Base-by-base conservation (phyloP, 345 rosid genomes). In the Crucihimalaya himalaica region DNA sequence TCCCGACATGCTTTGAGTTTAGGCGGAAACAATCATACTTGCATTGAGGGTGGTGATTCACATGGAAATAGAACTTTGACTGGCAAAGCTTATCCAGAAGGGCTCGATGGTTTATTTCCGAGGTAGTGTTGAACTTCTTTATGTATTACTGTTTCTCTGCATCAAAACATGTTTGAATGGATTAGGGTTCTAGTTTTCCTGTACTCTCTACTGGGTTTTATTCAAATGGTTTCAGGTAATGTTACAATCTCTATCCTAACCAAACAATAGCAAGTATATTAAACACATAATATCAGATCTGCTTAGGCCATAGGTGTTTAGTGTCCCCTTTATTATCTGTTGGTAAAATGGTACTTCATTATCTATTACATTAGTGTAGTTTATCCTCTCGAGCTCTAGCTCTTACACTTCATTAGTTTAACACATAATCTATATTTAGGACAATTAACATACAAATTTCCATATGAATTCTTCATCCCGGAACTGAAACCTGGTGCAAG, bases 21-120 rank as follows among this genome's bases (percentile, higher is more conserved):
- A n/a, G n/a, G n/a, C n/a, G n/a, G n/a, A n/a, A n/a, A n/a, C n/a
- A n/a, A n/a, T n/a, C n/a, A n/a, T n/a, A n/a, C n/a, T n/a, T n/a
- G n/a, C n/a, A n/a, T n/a, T n/a, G n/a, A n/a, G n/a, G n/a, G n/a
- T n/a, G n/a, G n/a, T n/a, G n/a, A n/a, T n/a, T n/a, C n/a, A n/a
- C n/a, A n/a, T n/a, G n/a, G 73, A 77, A n/a, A 81, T 45, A 97
- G 97, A 29, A 87, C 96, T 61, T 81, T 89, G 62, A 93, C 98
- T 9, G 98, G 98, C 71, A 93, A 81, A 79, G 84, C 88, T 52
- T 93, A 97, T 78, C 97, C 98, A 7, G 79, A 79, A 74, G 98
- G 98, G 27, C 97, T 93, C 51, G 83, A 84, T 82, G 98, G 98
- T 19, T 79, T 86, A 68, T 93, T 84, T 93, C 97, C 63, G 83